phyloP scores from a whole-genome alignment of 768 basidiomycete species.

The Sporobolomyces phaffii region DNA sequence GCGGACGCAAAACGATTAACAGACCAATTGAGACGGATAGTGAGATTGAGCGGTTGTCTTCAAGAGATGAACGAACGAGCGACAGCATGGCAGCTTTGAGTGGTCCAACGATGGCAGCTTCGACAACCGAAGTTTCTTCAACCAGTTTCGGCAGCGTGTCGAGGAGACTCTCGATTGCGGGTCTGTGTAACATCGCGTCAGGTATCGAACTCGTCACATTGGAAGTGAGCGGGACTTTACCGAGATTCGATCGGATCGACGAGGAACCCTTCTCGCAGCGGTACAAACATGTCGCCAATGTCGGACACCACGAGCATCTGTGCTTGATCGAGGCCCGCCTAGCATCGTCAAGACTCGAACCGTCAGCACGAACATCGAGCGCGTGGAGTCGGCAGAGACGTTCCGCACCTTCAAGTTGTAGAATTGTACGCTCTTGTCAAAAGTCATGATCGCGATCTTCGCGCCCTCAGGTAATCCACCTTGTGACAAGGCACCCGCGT shows the following conservation, averaged over 20 bases:
- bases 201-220: background rate
- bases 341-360: too few relatives aligned
- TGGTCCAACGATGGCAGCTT: slow-evolving; percentile 71
- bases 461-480: slow-evolving; percentile 39
- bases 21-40: too few relatives aligned
- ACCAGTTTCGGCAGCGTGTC: slow-evolving; percentile 61
- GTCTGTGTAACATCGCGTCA: slow-evolving; percentile 47
- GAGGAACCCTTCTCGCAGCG: slow-evolving; percentile 65
- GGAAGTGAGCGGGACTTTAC: slow-evolving; percentile 49
- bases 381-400: background rate
- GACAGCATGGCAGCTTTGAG: slow-evolving; percentile 65
- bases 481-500: background rate
- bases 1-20: too few relatives aligned
- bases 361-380: background rate
- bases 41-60: too few relatives aligned
- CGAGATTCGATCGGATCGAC: slow-evolving; percentile 66
- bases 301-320: slow-evolving; percentile 78
- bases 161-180: slow-evolving; percentile 63
- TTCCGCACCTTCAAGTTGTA: slow-evolving; percentile 67
- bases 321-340: slow-evolving; percentile 53
- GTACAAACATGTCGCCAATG: slow-evolving; percentile 85
- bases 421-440: slow-evolving; percentile 73
- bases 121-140: slow-evolving; percentile 51
- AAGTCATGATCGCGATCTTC: slow-evolving; percentile 71
- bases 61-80: slow-evolving; percentile 57